Base-by-base conservation (phyloP, 2,329 filamentous ascomycete genomes). In the Exserohilum turcica region DNA sequence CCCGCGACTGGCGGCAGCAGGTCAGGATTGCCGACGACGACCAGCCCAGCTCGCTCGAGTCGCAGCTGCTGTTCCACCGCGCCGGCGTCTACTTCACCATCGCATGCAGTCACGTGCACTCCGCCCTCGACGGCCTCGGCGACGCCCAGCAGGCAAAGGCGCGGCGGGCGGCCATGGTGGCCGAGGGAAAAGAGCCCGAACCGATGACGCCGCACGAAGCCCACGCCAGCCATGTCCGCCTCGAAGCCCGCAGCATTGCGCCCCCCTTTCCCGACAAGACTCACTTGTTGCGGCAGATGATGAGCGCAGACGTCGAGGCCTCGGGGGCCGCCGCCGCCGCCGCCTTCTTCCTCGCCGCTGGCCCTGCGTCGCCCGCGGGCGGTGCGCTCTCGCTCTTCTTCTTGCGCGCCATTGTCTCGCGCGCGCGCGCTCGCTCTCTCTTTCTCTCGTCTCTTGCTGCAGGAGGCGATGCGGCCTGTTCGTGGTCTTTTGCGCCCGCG, bases 21-120 rank as follows among this genome's bases (percentile, higher is more conserved):
- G 71, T 78, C 42, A 82, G 80, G 56, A 66, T 85, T 32, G 78
- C 81, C 43, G 84, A 86, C 47, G 81, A 83, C 61, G 81, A 89
- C 56, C 89, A 92, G 60, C 90, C 90, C 12, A 88, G 81, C 63
- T 90, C 90, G 68, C 78, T 92, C 58, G 87, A 91, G 68, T 80
- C 83, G 42, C 91, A 94, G 67, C 73, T 94, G 4, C 74, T 90
- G 4, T 93, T 94, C 70, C 88, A 92, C 61, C 84, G 91, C 39
- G 91, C 86, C 1, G 84, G 84, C 5, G 85, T 86, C 5, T 89
- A 92, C 70, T 78, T 95, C 31, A 84, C 83, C 3, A 80, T 91
- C 64, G 89, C 91, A 10, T 90, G 85, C 64, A 79, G 86, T 51
- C 77, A 86, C 65, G 83, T 92, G 37, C 76, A 82, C 52, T 74